A percentile compares a stretch with the other conserved stretches of the same genome.
Conservation (phyloP, 192 early-diverging fungal genomes). For the Entophlyctis luteolus region DNA sequence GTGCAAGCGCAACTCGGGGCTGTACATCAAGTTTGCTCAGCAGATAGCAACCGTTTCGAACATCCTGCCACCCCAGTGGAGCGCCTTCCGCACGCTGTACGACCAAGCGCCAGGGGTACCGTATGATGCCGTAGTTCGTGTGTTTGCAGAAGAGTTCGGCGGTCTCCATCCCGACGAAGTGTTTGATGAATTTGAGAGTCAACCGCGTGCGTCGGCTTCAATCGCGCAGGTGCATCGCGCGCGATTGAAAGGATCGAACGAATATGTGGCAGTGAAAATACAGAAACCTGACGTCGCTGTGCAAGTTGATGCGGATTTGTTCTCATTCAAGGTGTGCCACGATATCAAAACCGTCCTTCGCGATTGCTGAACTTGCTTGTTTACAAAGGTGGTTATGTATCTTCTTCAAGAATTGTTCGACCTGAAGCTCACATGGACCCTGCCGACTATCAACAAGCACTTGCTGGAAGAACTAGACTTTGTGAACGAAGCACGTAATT, state of each 20-base stretch:
- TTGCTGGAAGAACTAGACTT: slow-evolving; percentile 84
- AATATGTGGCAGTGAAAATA: slow-evolving; percentile 81
- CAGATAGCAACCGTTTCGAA: slow-evolving; percentile 41
- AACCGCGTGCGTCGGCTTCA: slow-evolving; percentile 82
- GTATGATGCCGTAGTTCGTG: slow-evolving; percentile 55
- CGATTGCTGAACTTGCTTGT: background rate
- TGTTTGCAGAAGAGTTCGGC: slow-evolving; percentile 66
- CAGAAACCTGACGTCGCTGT: slow-evolving; percentile 84
- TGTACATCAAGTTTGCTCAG: slow-evolving; percentile 90
- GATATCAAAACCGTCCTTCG: background rate
- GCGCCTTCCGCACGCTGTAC: slow-evolving; percentile 64
- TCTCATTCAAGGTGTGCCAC: too few species aligned
- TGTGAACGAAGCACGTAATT: slow-evolving; percentile 77
- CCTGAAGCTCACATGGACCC: slow-evolving; percentile 74
- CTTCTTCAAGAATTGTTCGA: slow-evolving; percentile 76
- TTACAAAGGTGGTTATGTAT: slow-evolving; percentile 48
- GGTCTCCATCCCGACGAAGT: slow-evolving; percentile 32
- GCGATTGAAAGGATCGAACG: slow-evolving; percentile 53
- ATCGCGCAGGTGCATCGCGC: slow-evolving; percentile 93
- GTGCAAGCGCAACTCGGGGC: slow-evolving; percentile 75
- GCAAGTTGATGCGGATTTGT: slow-evolving; percentile 83
- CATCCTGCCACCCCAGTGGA: slow-evolving; percentile 47
- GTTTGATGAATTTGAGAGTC: slow-evolving; percentile 66
- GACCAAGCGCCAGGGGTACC: slow-evolving; percentile 78
- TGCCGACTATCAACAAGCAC: slow-evolving; percentile 68